Base-by-base conservation (phyloP, 176 grass and related monocot genomes). In the Cymbopogon citratus region DNA sequence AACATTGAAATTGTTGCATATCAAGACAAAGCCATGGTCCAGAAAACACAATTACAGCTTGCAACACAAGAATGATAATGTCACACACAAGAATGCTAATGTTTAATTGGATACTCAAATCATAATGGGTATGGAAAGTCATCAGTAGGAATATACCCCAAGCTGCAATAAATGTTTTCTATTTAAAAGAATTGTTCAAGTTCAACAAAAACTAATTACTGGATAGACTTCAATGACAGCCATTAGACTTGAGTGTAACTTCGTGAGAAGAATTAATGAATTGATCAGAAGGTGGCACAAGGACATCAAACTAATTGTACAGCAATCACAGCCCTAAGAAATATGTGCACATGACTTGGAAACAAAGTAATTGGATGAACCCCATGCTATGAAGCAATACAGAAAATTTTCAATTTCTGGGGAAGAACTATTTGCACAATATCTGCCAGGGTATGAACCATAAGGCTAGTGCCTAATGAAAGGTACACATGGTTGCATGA, bases 351-450 rank as follows among this genome's bases (percentile, higher is more conserved):
- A 35, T 2, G 35, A 80, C n/a, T 26, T 26, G n/a, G 25, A 69
- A 69, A 69, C 64, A 80, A 80, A 51, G 27, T 34, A 24, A 67
- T 26, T 69, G 45, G 78, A 68, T 10, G 21, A 80, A 40, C 33
- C 46, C 9, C 4, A 13, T 39, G 46, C 11, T 39, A 56, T 18
- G 31, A 54, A 27, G 33, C 31, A 19, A 77, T 62, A 59, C 54
- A 16, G n/a, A 27, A 27, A 40, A 40, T 0, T 25, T 41, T 62
- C 6, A 2, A 41, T 8, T 61, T 61, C 36, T 61, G 24, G 13
- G 23, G 54, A 12, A 62, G 23, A 77, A 41, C 33, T n/a, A 76
- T 14, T 26, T 26, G 35, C 11, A 61, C 31, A 75, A 59, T 4
- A 41, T 12, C 18, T 16, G 36, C 33, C 12, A 39, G 74, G 34